phyloP scores from a whole-genome alignment of 495 filamentous ascomycete species.

The Tuber borchii region DNA sequence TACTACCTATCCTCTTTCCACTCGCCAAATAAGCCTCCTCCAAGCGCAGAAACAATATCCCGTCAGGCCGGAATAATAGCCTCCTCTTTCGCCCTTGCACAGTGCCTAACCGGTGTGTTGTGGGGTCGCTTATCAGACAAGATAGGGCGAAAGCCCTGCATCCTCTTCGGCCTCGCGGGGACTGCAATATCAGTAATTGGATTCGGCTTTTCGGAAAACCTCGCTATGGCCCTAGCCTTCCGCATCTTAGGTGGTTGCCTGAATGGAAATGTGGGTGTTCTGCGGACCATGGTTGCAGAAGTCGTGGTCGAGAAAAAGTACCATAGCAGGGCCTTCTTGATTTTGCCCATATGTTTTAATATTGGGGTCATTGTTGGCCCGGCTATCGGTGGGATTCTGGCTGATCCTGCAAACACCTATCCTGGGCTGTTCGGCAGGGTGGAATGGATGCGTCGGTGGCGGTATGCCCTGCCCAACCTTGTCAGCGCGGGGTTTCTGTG shows the following conservation, averaged over 20 bases:
- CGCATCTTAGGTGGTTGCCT: constrained; percentile 70
- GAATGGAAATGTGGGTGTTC: constrained; percentile 77
- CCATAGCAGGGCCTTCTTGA: constrained; percentile 67
- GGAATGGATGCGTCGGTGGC: constrained; percentile 56
- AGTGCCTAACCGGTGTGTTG: constrained; percentile 73
- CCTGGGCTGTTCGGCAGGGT: constrained; percentile 63
- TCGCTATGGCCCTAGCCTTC: constrained; percentile 69
- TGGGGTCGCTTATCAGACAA: constrained; percentile 79
- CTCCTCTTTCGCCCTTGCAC: constrained; percentile 73
- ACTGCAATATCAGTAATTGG: constrained; percentile 72
- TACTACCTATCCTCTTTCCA: constrained; percentile 31
- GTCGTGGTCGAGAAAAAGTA: constrained; percentile 57
- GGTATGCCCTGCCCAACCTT: constrained; percentile 59
- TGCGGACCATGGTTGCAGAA: constrained; percentile 75
- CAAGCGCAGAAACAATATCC: constrained; percentile 19
- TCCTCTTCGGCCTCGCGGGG: constrained; percentile 71
- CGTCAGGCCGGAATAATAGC: constrained; percentile 68
- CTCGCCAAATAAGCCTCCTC: constrained; percentile 12
- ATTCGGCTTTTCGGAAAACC: constrained; percentile 73
- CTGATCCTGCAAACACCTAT: constrained; percentile 61
- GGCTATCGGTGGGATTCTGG: constrained; percentile 60
- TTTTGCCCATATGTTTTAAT: constrained; percentile 78
- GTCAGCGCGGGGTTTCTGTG: constrained; percentile 54
- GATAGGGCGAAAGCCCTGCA: constrained; percentile 75
- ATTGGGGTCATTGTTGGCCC: constrained; percentile 63